Base-by-base conservation (phyloP, 139 green algal species). In the Picochlorum sp. region DNA sequence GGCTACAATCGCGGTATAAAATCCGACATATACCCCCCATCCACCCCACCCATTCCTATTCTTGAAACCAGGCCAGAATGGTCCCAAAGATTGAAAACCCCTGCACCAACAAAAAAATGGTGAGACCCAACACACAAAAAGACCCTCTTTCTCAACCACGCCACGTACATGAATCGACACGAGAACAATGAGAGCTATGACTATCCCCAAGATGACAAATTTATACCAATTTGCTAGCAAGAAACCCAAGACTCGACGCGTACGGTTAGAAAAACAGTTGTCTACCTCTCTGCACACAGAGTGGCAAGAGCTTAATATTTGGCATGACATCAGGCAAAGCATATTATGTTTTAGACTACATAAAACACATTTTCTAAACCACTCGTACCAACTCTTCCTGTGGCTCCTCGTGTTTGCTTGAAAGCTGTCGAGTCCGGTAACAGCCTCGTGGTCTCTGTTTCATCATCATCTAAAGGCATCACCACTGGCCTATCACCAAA, bases 21-120 rank as follows among this genome's bases (percentile, higher is more conserved):
- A 64, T 49, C 62, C 67, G 21, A 80, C 47, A 62, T 83, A 85
- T 38, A 74, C 57, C 37, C 62, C 68, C 79, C 78, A 84, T 13
- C 78, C 76, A 1, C 55, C 62, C 79, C 79, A 85, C 63, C 74
- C 77, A 64, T 84, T 85, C 24, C 72, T 69, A 20, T 57, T 60
- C 62, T 84, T 44, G 62, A 85, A 85, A 85, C 68, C 72, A 85
- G 3, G 20, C 3, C 28, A 85, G 49, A 13, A 80, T 69, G 24
- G 67, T 54, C 4, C 65, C 65, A 65, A 85, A 83, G 3, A 85
- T 63, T 21, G 51, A 70, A 18, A 85, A 60, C 4, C 78, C 78
- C 71, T 84, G 76, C 67, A 54, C 47, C 18, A 54, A 20, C 34
- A 30, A 4, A 30, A 30, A 30, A 7, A 30, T 30, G 0, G 28